Evolutionary conservation across 208 protist species (phyloP).

Genomic region (Crithidia brevicula): DNA sequence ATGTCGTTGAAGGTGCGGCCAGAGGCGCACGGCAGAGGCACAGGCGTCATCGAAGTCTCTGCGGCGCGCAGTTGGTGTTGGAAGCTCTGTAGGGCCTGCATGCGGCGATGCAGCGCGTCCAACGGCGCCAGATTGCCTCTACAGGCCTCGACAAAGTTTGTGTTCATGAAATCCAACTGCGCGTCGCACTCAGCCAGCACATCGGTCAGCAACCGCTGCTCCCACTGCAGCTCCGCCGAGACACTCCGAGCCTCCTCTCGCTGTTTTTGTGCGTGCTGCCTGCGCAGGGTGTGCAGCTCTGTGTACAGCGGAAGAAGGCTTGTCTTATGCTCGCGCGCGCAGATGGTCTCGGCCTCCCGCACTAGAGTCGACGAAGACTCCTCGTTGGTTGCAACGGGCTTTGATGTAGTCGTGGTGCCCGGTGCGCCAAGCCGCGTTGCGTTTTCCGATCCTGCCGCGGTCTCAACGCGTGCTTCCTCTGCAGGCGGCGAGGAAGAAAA

Average conservation of each 20-base stretch:
- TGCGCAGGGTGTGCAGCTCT: slow-evolving; percentile 55
- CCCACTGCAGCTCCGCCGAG: slow-evolving; percentile 33
- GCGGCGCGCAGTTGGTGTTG: slow-evolving; percentile 11
- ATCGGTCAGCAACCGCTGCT: slow-evolving; percentile 26
- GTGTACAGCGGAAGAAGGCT: slow-evolving; percentile 59
- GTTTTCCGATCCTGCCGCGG: too few species aligned
- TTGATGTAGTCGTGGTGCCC: not conserved
- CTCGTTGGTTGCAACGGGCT: not conserved
- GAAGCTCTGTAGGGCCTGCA: slow-evolving; percentile 15
- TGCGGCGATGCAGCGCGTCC: slow-evolving; percentile 29
- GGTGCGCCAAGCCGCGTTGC: not conserved
- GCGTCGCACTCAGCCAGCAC: slow-evolving; percentile 32
- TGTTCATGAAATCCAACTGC: slow-evolving; percentile 26
- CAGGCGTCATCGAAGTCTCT: not conserved
- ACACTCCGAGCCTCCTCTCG: slow-evolving; percentile 23
- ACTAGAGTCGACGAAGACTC: slow-evolving; percentile 8
- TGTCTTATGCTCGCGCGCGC: slow-evolving; percentile 40
- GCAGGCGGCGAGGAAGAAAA: too few species aligned
- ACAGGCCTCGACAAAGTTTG: slow-evolving; percentile 25
- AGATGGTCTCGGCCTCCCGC: slow-evolving; percentile 47
- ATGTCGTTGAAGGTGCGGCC: too few species aligned
- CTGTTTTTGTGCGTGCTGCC: slow-evolving; percentile 15
- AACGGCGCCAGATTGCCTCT: slow-evolving; percentile 5
- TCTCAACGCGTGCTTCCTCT: too few species aligned
- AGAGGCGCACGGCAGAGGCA: not conserved